These are phyloP conservation scores for Bryum argenteum DNA, from an alignment of 225 moss, liverwort and hornwort species.

Conservation along the genomic window DNA sequence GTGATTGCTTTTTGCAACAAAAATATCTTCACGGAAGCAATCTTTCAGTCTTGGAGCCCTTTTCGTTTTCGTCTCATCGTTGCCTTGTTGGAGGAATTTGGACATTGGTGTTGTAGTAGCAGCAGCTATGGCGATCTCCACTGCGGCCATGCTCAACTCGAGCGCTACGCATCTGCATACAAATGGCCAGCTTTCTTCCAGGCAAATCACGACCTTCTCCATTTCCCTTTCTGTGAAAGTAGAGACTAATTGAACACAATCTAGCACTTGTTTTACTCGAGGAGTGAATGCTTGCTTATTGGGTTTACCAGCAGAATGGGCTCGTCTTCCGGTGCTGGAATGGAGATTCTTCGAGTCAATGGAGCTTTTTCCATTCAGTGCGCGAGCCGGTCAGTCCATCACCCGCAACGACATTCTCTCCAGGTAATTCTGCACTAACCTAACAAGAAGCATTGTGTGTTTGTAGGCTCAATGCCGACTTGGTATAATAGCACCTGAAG, in stretches of 20 bases:
- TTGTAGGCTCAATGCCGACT: neutral
- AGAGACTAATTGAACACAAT: too few relatives aligned
- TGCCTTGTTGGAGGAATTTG: too few relatives aligned
- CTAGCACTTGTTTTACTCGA: too few relatives aligned
- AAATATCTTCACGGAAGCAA: too few relatives aligned
- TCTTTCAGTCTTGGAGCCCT: too few relatives aligned
- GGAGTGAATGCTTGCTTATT: neutral
- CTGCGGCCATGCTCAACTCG: conserved; percentile 11
- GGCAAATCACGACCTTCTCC: conserved; percentile 17
- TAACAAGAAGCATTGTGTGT: neutral
- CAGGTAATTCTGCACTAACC: conserved; percentile 24
- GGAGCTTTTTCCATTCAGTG: neutral
- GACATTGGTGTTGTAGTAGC: neutral
- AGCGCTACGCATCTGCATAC: conserved; percentile 24
- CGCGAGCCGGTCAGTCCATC: conserved; percentile 18
- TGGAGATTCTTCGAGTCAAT: conserved; percentile 15
- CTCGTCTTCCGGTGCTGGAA: conserved; percentile 11
- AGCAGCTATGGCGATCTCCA: conserved; percentile 33
- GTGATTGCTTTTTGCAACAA: too few relatives aligned
- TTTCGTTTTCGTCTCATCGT: too few relatives aligned
- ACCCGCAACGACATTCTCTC: conserved; percentile 20
- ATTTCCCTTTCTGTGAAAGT: too few relatives aligned
- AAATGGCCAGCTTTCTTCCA: conserved; percentile 20
- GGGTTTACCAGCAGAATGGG: conserved; percentile 17
- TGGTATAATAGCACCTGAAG: neutral